phyloP scores from a whole-genome alignment of 1,139 yeast species.

The Saccharomycopsis hybrid region DNA sequence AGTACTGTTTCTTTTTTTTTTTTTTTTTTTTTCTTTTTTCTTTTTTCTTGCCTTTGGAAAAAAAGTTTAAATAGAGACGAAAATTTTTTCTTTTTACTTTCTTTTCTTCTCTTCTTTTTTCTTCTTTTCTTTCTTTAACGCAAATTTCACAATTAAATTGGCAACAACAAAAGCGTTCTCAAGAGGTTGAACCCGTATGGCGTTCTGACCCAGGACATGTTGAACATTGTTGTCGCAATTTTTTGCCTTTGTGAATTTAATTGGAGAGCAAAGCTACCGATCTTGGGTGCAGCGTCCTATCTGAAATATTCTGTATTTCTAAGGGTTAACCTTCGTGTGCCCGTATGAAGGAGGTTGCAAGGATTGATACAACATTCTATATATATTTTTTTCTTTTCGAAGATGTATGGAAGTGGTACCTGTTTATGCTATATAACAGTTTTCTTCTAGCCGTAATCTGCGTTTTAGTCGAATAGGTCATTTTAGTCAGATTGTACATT shows the following conservation, averaged over 20 bases:
- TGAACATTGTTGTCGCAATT: constrained; percentile 17
- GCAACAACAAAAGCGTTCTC: constrained; percentile 19
- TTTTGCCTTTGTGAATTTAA: constrained; percentile 8
- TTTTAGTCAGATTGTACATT: no score
- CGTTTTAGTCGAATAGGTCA: no score
- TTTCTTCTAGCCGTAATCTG: no score
- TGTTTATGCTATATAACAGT: no score
- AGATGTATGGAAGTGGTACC: no score
- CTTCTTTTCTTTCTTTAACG: constrained; percentile 8
- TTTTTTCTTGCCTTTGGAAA: no score
- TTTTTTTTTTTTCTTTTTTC: no score
- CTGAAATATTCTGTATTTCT: constrained; percentile 11
- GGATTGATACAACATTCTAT: constrained; percentile 17
- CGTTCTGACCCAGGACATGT: constrained; percentile 22
- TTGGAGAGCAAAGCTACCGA: constrained; percentile 19
- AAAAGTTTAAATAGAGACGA: no score
- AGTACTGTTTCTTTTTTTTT: no score
- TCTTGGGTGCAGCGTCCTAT: constrained; percentile 22
- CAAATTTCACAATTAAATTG: constrained; percentile 18
- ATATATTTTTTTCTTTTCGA: no score
- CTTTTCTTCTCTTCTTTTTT: constrained; percentile 8
- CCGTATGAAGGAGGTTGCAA: constrained; percentile 22
- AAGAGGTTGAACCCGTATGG: constrained; percentile 21
- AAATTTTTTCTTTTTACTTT: neutral
- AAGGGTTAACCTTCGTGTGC: constrained; percentile 22